A percentile compares a stretch with the other conserved stretches of the same genome.
These are phyloP conservation scores for Rutstroemia sp. DNA, from an alignment of 2,329 filamentous ascomycete genomes.

Conservation along the genomic window DNA sequence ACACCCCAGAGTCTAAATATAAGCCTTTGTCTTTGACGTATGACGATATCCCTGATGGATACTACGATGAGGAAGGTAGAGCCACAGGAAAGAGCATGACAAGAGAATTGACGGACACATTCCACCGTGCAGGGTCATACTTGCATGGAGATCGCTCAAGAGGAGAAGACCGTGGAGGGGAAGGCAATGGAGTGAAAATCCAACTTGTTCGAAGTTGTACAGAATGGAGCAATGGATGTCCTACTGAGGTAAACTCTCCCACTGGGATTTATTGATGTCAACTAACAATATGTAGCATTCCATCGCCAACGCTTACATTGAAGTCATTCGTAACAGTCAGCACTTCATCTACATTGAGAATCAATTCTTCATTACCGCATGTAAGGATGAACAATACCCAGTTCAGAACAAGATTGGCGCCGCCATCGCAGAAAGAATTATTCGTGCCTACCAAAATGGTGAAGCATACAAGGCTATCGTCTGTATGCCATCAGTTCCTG, in stretches of 20 bases:
- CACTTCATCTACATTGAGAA: conserved; percentile 80
- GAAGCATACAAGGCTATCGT: conserved; percentile 70
- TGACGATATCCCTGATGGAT: conserved; percentile 18
- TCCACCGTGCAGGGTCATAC: neutral
- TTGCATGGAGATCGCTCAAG: neutral
- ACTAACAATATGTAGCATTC: conserved; percentile 47
- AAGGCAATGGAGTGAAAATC: conserved; percentile 34
- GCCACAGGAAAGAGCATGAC: conserved; percentile 8
- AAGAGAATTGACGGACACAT: conserved; percentile 6
- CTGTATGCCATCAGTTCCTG: conserved; percentile 72
- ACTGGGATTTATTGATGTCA: neutral
- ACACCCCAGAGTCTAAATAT: conserved; percentile 40
- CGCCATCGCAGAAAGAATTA: conserved; percentile 69
- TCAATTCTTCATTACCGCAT: conserved; percentile 82
- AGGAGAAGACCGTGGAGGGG: conserved; percentile 41
- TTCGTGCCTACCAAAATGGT: conserved; percentile 58
- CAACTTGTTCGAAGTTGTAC: conserved; percentile 38
- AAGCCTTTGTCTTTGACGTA: conserved; percentile 13
- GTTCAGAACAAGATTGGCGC: conserved; percentile 72
- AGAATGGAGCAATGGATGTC: conserved; percentile 53
- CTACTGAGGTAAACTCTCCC: conserved; percentile 40
- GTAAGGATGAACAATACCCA: conserved; percentile 59
- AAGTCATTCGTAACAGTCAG: conserved; percentile 58
- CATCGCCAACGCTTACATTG: conserved; percentile 77
- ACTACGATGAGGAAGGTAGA: conserved; percentile 22